Evolutionary conservation across 2,329 filamentous ascomycete species (phyloP), one percentile per base, ranked within the genome.

Genomic region (Nemania bipapillata): DNA sequence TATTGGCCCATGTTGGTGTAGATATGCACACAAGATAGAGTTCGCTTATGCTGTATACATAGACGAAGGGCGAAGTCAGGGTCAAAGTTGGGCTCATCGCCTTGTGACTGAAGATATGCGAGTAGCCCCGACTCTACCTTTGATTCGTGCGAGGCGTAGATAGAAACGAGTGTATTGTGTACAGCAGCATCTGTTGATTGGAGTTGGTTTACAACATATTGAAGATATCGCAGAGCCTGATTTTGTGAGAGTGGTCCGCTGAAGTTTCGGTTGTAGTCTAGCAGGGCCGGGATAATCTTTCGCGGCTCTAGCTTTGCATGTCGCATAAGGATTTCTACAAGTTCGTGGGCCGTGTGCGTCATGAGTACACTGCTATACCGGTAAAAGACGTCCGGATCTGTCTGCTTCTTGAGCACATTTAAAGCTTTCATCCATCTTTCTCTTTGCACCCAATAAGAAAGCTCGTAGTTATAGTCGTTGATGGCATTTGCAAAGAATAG

Each of bases 1-100:
- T 97, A 97, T 79, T 98, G 94, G 0, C 91, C 91, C 95, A 99
- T 99, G 69, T 91, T 92, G 64, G 92, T 97, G 83, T 98, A 99
- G 70, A 99, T 97, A 80, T 98, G 94, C 4, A 98, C 95, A 77
- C 94, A 97, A 15, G 93, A 96, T 71, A 97, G 90, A 0, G 97
- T 94, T 52, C 96, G 91, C 73, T 94, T 90, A 81, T 99, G 90
- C 75, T 97, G 92, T 72, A 99, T 98, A 81, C 96, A 99, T 12
- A 98, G 87, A 12, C 96, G 91, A 32, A 99, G 89, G 1, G 96
- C 96, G 80, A 99, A 99, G 80, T 99, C 96, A 2, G 93, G 93
- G 78, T 99, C 96, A 79, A 96, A 99, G 53, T 89, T 88, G 53
- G 92, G 92, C 76, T 96, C 92, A 58, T 93, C 90, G 32, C 93